Base-by-base conservation (phyloP, 2,329 filamentous ascomycete species). In the Stylonectria norvegica region DNA sequence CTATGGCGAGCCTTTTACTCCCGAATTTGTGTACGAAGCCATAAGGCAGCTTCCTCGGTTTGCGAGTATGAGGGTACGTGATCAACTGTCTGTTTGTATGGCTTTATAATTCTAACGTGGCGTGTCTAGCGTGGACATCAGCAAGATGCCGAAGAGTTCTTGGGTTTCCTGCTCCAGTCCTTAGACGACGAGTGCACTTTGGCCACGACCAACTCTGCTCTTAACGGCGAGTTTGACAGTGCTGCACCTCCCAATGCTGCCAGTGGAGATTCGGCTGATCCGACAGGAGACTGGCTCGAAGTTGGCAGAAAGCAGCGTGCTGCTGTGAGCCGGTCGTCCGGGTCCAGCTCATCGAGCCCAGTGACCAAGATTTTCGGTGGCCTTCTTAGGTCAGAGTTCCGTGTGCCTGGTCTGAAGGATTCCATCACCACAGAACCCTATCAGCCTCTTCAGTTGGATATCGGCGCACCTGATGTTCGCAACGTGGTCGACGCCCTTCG, bases 81-180 rank as follows among this genome's bases (percentile, higher is more conserved):
- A 15, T 9, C 7, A 7, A 25, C 22, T 25, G 7, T 7, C 22
- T 7, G 12, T 12, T 25, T 7, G 22, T 25, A 12, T 25, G 12
- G 12, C 7, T 12, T 25, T 7, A 25, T 7, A 8, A 33, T 20
- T 16, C 34, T 52, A 30, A 50, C 33, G 29, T 17, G 1, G 66
- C 40, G 8, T 32, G 30, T 18, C 36, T 49, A 89, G 83, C 86
- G 89, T 45, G 93, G 93, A 12, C 91, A 96, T 56, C 93, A 98
- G 63, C 91, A 98, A 71, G 93, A 98, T 68, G 93, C 93, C 1
- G 89, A 98, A 60, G 93, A 98, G 59, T 98, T 98, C 53, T 72
- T 98, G 17, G 91, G 90, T 1, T 95, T 97, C 62, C 72, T 98
- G 22, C 74, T 98, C 4, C 90, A 95, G 58, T 88, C 89, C 34